Evolutionary conservation across 352 stramenopile species (phyloP).

Genomic region (Phytophthora cryptogea): DNA sequence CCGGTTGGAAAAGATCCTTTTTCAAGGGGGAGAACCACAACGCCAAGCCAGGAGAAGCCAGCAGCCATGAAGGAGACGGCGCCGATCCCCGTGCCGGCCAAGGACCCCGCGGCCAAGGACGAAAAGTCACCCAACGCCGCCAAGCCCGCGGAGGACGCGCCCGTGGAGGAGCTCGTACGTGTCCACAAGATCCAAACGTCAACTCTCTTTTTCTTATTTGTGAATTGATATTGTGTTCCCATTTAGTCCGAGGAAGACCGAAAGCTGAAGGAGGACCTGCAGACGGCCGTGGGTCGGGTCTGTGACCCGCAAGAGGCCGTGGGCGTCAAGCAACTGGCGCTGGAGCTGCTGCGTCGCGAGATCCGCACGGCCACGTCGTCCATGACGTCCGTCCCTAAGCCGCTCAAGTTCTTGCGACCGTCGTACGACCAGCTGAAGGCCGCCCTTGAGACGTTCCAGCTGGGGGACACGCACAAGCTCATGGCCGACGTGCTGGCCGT

Average conservation of each 20-base stretch:
- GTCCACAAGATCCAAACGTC: neutral
- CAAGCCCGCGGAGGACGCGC: constrained; percentile 34
- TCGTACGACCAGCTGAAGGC: constrained; percentile 95
- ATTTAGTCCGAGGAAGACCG: constrained; percentile 90
- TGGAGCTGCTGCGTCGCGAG: constrained; percentile 97
- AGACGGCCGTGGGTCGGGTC: constrained; percentile 84
- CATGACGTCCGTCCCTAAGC: constrained; percentile 99
- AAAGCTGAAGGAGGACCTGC: constrained; percentile 93
- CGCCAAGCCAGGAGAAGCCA: constrained; percentile 30
- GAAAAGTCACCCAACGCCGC: constrained; percentile 38
- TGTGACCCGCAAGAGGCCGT: constrained; percentile 65
- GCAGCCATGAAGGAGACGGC: constrained; percentile 71
- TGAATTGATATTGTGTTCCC: neutral
- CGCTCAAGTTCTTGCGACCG: constrained; percentile 98
- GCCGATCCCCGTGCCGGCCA: constrained; percentile 58
- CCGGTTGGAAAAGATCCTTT: constrained; percentile 22
- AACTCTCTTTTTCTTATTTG: constrained; percentile 1
- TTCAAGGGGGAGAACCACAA: constrained; percentile 26
- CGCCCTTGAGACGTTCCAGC: constrained; percentile 54
- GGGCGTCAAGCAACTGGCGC: constrained; percentile 84
- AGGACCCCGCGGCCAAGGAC: constrained; percentile 56
- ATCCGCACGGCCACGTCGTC: constrained; percentile 96
- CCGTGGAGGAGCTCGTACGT: constrained; percentile 68
- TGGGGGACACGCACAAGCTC: constrained; percentile 73
- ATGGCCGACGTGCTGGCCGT: constrained; percentile 92